A percentile compares a stretch with the other conserved stretches of the same genome.
Evolutionary conservation across 768 basidiomycete genomes (phyloP).

Genomic region (Tulasnella calospora): DNA sequence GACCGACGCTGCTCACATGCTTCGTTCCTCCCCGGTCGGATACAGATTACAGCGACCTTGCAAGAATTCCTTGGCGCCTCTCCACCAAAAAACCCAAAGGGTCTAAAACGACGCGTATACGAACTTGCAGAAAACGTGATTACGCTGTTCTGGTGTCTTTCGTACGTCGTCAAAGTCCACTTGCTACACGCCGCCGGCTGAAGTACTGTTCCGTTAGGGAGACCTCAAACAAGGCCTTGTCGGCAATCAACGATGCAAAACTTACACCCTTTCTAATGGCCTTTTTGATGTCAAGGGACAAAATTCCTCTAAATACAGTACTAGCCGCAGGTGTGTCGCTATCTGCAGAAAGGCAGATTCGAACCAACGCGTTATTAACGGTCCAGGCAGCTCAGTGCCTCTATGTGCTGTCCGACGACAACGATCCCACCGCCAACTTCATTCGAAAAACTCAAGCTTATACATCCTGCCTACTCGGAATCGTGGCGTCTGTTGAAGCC

Average conservation of each 20-base stretch:
- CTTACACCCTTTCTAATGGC: slow-evolving; percentile 83
- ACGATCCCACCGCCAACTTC: slow-evolving; percentile 64
- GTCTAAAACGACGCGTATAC: slow-evolving; percentile 69
- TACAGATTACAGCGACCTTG: background rate
- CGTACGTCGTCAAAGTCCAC: slow-evolving; percentile 52
- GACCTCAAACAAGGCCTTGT: slow-evolving; percentile 88
- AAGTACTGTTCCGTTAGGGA: slow-evolving; percentile 49
- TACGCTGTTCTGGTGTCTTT: slow-evolving; percentile 89
- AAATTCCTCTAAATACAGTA: slow-evolving; percentile 64
- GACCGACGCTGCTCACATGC: too few species aligned
- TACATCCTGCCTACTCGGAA: slow-evolving; percentile 59
- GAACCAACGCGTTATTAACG: background rate
- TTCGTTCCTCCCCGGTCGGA: background rate
- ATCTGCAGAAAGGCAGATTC: background rate
- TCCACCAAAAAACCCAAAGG: slow-evolving; percentile 57
- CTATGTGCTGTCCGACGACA: slow-evolving; percentile 91
- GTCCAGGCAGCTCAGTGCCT: slow-evolving; percentile 59
- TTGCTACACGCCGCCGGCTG: background rate
- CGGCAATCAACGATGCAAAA: slow-evolving; percentile 74
- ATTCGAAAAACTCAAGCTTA: slow-evolving; percentile 58
- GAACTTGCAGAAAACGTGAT: slow-evolving; percentile 90
- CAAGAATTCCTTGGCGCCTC: slow-evolving; percentile 44
- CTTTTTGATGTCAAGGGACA: slow-evolving; percentile 69
- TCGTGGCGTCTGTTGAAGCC: slow-evolving; percentile 41
- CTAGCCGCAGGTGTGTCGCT: slow-evolving; percentile 67